Evolutionary conservation across 108 stramenopile species (phyloP).

Genomic region (Stephanodiscus triporus): DNA sequence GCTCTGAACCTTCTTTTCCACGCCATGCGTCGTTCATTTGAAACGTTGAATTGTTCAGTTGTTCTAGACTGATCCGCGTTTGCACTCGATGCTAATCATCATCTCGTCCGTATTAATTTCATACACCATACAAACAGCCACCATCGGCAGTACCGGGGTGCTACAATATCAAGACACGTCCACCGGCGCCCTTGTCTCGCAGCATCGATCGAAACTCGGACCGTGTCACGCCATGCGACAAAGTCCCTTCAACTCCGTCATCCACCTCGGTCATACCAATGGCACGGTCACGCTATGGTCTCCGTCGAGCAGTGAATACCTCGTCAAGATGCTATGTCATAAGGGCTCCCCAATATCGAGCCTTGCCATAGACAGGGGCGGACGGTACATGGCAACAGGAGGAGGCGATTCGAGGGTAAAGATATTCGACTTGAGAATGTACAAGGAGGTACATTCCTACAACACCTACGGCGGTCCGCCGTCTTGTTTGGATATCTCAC

Average conservation of each 20-base stretch:
- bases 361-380: constrained; percentile 83
- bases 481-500: constrained; percentile 86
- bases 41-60: no score
- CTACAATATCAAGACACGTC: constrained; percentile 96
- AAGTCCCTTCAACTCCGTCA: constrained; percentile 93
- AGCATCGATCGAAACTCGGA: constrained; percentile 85
- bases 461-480: constrained; percentile 68
- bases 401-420: constrained; percentile 83
- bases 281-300: constrained; percentile 98
- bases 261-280: constrained; percentile 94
- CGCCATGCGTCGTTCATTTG: neutral
- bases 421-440: constrained; percentile 97
- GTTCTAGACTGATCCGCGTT: no score
- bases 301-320: constrained; percentile 80
- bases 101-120: neutral
- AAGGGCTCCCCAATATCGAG: constrained; percentile 79
- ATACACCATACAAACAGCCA: constrained; percentile 31
- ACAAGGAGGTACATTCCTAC: constrained; percentile 69
- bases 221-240: constrained; percentile 82
- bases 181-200: constrained; percentile 89
- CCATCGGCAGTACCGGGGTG: constrained; percentile 82
- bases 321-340: constrained; percentile 93
- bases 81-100: neutral
- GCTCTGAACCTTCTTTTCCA: neutral
- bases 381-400: constrained; percentile 90